These are phyloP conservation scores for Pilaira anomala DNA, from an alignment of 192 early-diverging fungal species.

Conservation along the genomic window DNA sequence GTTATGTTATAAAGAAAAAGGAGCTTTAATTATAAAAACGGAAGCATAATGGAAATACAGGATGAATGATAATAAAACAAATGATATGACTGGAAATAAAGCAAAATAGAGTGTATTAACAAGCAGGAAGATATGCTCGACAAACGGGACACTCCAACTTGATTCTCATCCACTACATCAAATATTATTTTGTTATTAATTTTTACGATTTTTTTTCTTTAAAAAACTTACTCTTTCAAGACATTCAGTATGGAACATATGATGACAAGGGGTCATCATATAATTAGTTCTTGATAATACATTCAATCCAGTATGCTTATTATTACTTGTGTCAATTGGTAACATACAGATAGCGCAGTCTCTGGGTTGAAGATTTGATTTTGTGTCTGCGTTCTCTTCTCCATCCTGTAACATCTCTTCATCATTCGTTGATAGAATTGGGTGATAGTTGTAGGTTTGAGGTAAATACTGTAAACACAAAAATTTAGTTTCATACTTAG, in stretches of 20 bases:
- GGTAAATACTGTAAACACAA: constrained; percentile 49
- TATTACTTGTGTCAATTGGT: constrained; percentile 41
- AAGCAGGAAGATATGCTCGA: constrained; percentile 55
- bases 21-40: too few relatives aligned
- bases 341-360: constrained; percentile 70
- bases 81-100: too few relatives aligned
- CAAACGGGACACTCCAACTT: constrained; percentile 77
- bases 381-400: constrained; percentile 1
- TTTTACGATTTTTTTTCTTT: too few relatives aligned
- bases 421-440: constrained; percentile 45
- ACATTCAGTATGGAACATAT: constrained; percentile 77
- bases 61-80: too few relatives aligned
- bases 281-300: constrained; percentile 51
- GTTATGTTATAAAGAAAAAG: too few relatives aligned
- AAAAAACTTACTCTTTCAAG: constrained; percentile 48
- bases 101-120: constrained; percentile 29
- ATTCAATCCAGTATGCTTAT: constrained; percentile 40
- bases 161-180: constrained; percentile 78
- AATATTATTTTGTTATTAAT: too few relatives aligned
- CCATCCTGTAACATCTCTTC: constrained; percentile 39
- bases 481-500: not conserved
- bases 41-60: too few relatives aligned
- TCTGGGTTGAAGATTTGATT: constrained; percentile 22
- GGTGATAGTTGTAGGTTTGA: constrained; percentile 69
- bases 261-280: constrained; percentile 79